These are phyloP conservation scores for Cutaneotrichosporon sp. DNA, from an alignment of 1,284 basidiomycete genomes.

Conservation along the genomic window DNA sequence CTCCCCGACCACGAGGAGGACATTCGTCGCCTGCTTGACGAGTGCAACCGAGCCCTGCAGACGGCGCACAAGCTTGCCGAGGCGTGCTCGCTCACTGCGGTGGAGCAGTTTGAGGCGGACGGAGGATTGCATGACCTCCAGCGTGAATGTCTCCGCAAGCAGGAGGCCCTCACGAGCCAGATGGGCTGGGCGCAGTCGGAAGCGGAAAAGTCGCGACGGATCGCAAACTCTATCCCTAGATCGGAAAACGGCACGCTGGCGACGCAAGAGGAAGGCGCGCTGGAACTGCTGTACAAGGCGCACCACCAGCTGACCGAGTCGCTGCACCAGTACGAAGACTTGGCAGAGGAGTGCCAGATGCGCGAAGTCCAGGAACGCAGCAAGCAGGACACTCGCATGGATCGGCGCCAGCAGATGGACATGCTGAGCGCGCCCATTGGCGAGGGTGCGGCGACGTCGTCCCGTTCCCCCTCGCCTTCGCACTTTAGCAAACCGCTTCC, in stretches of 20 bases:
- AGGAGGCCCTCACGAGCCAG: conserved; percentile 46
- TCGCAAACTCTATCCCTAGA: conserved; percentile 11
- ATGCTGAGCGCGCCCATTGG: conserved; percentile 14
- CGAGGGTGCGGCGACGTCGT: conserved; percentile 22
- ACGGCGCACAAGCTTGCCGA: conserved; percentile 38
- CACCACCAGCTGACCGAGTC: conserved; percentile 35
- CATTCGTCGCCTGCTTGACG: conserved; percentile 33
- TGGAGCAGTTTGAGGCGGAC: conserved; percentile 33
- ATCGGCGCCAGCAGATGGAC: conserved; percentile 23
- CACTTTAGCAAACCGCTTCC: conserved; percentile 4
- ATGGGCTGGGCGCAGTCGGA: conserved; percentile 50
- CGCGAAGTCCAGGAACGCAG: conserved; percentile 44
- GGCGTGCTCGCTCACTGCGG: conserved; percentile 35
- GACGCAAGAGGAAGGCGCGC: conserved; percentile 33
- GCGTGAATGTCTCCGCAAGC: conserved; percentile 41
- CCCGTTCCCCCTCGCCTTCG: conserved; percentile 36
- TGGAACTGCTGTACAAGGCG: conserved; percentile 40
- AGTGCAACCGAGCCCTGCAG: conserved; percentile 37
- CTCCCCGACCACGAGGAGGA: conserved; percentile 40
- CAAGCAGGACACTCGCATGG: conserved; percentile 45
- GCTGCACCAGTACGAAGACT: conserved; percentile 41
- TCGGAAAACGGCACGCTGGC: conserved; percentile 9
- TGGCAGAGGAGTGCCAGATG: conserved; percentile 41
- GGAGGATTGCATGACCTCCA: conserved; percentile 44
- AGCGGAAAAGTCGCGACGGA: conserved; percentile 39